These are phyloP conservation scores for Plasmodium inui DNA, from an alignment of 169 alveolate species.

Conservation along the genomic window DNA sequence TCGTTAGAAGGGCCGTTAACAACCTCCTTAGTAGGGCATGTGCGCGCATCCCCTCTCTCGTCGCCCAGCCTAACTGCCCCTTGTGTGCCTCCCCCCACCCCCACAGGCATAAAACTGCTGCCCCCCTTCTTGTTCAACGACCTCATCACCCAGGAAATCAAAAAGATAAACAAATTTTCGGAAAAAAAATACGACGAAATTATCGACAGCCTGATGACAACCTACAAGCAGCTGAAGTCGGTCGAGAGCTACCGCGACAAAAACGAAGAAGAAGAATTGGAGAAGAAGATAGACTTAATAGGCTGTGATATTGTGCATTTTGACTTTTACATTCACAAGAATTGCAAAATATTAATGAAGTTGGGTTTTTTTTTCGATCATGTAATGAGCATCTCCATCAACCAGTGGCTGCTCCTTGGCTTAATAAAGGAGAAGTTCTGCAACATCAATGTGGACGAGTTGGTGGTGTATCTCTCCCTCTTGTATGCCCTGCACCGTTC, in stretches of 20 bases:
- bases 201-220: slow-evolving; percentile 53
- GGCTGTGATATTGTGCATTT: slow-evolving; percentile 79
- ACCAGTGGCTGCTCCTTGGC: slow-evolving; percentile 84
- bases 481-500: slow-evolving; percentile 80
- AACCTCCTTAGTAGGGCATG: too few species aligned
- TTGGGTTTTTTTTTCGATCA: slow-evolving; percentile 78
- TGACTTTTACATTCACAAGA: slow-evolving; percentile 78
- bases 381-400: slow-evolving; percentile 77
- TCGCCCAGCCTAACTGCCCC: neutral
- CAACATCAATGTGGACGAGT: slow-evolving; percentile 82
- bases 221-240: slow-evolving; percentile 69
- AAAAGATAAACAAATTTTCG: slow-evolving; percentile 77
- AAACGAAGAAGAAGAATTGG: slow-evolving; percentile 4
- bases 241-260: neutral
- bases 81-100: neutral
- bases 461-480: slow-evolving; percentile 80
- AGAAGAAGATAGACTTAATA: slow-evolving; percentile 60
- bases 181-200: slow-evolving; percentile 77
- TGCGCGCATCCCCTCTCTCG: neutral
- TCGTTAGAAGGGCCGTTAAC: too few species aligned
- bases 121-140: slow-evolving; percentile 77
- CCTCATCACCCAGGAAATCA: slow-evolving; percentile 77
- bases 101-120: slow-evolving; percentile 53
- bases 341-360: slow-evolving; percentile 76
- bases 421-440: slow-evolving; percentile 83